phyloP scores from a whole-genome alignment of 805 yeast species.

The Teunomyces barrocoloradensis region DNA sequence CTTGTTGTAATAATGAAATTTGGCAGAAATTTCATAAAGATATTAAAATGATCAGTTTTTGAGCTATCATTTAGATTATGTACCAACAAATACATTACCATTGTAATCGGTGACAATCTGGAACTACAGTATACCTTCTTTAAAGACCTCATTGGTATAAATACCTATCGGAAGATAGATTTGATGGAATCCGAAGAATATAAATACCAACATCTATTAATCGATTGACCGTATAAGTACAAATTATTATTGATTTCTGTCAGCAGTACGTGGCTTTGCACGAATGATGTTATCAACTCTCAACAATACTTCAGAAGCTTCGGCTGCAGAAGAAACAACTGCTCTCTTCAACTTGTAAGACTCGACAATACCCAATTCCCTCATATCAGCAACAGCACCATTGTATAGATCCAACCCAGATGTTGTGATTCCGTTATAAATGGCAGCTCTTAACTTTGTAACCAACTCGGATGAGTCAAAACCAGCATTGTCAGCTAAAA shows the following conservation, averaged over 20 bases:
- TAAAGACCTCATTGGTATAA: too few species aligned
- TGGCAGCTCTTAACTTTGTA: constrained; percentile 82
- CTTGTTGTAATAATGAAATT: too few species aligned
- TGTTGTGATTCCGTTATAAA: constrained; percentile 88
- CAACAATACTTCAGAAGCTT: constrained; percentile 93
- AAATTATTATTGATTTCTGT: constrained; percentile 50
- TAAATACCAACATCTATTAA: not conserved
- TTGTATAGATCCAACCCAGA: constrained; percentile 85
- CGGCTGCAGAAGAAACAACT: constrained; percentile 94
- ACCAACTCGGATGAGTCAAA: constrained; percentile 91
- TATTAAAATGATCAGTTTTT: not conserved
- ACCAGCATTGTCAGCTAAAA: constrained; percentile 96
- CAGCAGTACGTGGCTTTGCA: constrained; percentile 97
- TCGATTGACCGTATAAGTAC: not conserved
- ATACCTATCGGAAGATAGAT: not conserved
- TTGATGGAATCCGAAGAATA: not conserved
- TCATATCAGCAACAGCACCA: constrained; percentile 90
- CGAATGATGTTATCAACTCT: constrained; percentile 96
- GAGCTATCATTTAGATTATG: too few species aligned
- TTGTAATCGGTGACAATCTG: too few species aligned
- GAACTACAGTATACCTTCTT: too few species aligned
- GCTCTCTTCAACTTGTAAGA: constrained; percentile 89
- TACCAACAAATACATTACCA: too few species aligned
- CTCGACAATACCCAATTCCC: constrained; percentile 90
- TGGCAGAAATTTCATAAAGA: not conserved